phyloP scores from a whole-genome alignment of 2,329 filamentous ascomycete genomes.

The Fusarium globosum region DNA sequence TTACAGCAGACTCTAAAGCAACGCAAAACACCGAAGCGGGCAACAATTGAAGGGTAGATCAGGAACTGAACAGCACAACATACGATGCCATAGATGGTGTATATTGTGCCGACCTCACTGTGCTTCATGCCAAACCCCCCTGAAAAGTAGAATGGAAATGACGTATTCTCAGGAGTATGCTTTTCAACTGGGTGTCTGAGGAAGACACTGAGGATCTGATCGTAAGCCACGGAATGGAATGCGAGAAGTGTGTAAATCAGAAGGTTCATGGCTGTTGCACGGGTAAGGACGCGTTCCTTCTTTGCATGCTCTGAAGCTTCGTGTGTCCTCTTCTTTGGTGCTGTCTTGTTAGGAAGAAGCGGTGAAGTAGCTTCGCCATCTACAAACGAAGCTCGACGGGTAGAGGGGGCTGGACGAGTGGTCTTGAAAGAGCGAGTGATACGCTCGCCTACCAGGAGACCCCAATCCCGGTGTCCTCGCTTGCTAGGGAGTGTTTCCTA shows the following conservation, averaged over 20 bases:
- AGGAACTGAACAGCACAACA: constrained; percentile 89
- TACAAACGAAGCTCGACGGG: constrained; percentile 60
- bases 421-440: constrained; percentile 60
- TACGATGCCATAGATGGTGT: constrained; percentile 82
- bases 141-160: constrained; percentile 82
- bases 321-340: constrained; percentile 40
- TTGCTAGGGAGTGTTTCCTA: constrained; percentile 85
- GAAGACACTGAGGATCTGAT: constrained; percentile 90
- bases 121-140: constrained; percentile 82
- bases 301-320: constrained; percentile 53
- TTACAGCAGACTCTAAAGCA: constrained; percentile 75
- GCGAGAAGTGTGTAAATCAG: constrained; percentile 83
- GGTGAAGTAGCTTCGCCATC: constrained; percentile 68
- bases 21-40: constrained; percentile 76
- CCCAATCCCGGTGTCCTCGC: constrained; percentile 77
- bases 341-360: constrained; percentile 56
- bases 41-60: constrained; percentile 81
- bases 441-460: constrained; percentile 76
- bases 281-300: constrained; percentile 73
- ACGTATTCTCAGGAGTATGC: constrained; percentile 67
- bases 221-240: constrained; percentile 84
- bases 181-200: constrained; percentile 77
- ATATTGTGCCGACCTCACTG: constrained; percentile 83
- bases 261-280: constrained; percentile 80
- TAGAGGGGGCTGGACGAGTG: constrained; percentile 40